Evolutionary conservation across 257 asterid species (phyloP), one percentile per base, ranked within the genome.

Genomic region (Capsicum pubescens): DNA sequence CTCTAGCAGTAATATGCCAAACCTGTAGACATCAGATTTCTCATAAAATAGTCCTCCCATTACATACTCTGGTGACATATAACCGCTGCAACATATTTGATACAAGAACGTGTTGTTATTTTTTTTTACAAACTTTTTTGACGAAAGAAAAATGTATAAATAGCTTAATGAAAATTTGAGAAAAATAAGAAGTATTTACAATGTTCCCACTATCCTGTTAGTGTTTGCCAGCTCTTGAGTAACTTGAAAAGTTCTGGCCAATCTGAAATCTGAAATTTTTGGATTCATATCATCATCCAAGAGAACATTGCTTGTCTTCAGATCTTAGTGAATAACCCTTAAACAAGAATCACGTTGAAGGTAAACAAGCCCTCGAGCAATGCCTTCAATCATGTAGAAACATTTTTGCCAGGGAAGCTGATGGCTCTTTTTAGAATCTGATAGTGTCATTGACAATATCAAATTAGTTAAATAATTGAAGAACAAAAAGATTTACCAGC

Each of bases 41-140:
- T 68, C 83, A 0, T 90, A 87, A 72, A 87, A 87, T 42, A 74
- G 74, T 4, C 90, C 87, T 70, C 74, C 79, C 88, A 85, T 89
- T 61, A 85, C 91, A 21, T 89, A 85, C 19, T 89, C 90, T 1
- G 88, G 90, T 3, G 90, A 83, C 90, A 89, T 89, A 60, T 89
- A 89, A 50, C 90, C 91, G 8, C 91, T 89, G 87, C 88, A 82
- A 78, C 80, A 74, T 74, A 44, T 74, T 74, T 54, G 15, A 8
- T 48, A 74, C 9, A 50, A 9, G 1, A 46, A 16, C 2, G 81
- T 9, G 35, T 21, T 9, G 9, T 32, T 55, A 44, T 52, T 74
- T n/a, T 5, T 35, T 48, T 13, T 69, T 58, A 58, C 6, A 10
- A 42, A 48, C 35, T 46, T 46, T 9, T 46, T 46, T 46, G 9